Conservation (phyloP, 805 yeast species). For the Kluyveromyces aestuarii region DNA sequence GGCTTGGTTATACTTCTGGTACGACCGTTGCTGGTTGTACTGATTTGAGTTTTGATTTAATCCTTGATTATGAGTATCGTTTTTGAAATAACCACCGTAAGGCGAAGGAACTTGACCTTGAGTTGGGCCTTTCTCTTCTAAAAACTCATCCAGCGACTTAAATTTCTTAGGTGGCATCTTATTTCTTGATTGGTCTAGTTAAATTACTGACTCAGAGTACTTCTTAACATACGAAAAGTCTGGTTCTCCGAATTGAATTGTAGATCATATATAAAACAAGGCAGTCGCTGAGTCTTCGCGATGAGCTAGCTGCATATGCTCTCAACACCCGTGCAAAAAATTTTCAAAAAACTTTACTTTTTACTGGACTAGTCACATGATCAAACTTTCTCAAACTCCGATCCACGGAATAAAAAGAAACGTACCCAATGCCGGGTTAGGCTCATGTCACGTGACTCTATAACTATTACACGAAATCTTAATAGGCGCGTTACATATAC, state of each 20-base stretch:
- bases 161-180: conserved; percentile 29
- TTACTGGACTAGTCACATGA: neutral
- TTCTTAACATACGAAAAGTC: no score
- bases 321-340: neutral
- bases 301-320: neutral
- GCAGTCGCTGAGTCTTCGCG: neutral
- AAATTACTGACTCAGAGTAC: no score
- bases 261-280: no score
- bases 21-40: conserved; percentile 13
- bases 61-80: conserved; percentile 4
- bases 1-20: conserved; percentile 4
- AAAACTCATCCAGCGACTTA: conserved; percentile 20
- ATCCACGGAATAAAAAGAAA: neutral
- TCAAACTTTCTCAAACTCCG: neutral
- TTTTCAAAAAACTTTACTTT: neutral
- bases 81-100: conserved; percentile 27
- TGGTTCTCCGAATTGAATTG: no score
- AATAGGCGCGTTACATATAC: neutral
- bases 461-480: neutral
- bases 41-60: conserved; percentile 7
- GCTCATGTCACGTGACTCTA: neutral
- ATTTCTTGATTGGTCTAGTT: neutral
- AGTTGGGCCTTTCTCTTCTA: conserved; percentile 24
- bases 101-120: conserved; percentile 25
- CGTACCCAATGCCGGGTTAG: no score